Base-by-base conservation (phyloP, 805 yeast genomes). In the Kodamaea hsintzibuensis region DNA sequence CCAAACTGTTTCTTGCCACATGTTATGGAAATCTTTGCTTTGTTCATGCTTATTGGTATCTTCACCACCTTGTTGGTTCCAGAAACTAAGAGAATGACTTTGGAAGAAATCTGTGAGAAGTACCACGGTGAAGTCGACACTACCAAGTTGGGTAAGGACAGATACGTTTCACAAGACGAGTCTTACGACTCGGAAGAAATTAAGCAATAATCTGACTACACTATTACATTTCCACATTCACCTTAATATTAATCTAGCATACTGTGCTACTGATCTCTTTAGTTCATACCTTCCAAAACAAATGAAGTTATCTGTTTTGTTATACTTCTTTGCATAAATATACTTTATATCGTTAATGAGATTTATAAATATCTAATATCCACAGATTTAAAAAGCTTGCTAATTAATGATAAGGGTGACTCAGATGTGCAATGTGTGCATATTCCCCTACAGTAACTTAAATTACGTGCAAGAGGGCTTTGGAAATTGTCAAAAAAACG, bases 21-120 rank as follows among this genome's bases (percentile, higher is more conserved):
- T 63, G 96, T 91, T 61, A 90, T 91, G 96, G 91, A 91, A 78
- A 90, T 91, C 69, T 91, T 88, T 70, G 96, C 97, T 17, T 79
- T 91, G 52, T 91, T 91, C 82, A 91, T 91, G 97, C 79, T 91
- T 74, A 61, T 85, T 49, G 97, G 97, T 78, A 62, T 83, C 62
- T 73, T 79, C 64, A 71, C 84, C 42, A 72, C 95, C 12, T 68
- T 88, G 52, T 79, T 89, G 64, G 76, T 90, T 60, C 96, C 96
- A 64, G 97, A 91, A 80, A 90, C 97, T 57, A 89, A 88, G 84
- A 85, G 96, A 81, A 84, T 83, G 83, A 89, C 97, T 48, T 82
- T 91, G 64, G 97, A 91, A 80, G 86, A 89, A 70, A 81, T 91
- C 57, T 73, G 85, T 61, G 96, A 89, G 75, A 82, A 82, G 68